Percentiles rank a stretch among this genome's conserved stretches.
These are phyloP conservation scores for Cytospora piceae DNA, from an alignment of 2,329 filamentous ascomycete genomes.

Conservation along the genomic window DNA sequence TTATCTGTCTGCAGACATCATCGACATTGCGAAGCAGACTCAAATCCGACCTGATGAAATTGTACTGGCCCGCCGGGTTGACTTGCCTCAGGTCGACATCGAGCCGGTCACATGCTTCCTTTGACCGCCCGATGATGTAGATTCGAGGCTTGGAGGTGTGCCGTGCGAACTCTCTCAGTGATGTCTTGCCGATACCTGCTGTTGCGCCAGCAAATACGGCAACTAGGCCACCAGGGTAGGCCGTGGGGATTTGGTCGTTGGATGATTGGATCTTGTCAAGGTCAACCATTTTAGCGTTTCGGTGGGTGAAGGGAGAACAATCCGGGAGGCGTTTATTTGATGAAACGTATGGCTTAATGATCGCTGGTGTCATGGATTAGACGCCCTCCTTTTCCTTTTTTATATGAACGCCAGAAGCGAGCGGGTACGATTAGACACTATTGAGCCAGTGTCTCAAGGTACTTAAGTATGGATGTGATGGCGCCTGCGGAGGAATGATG, in stretches of 20 bases:
- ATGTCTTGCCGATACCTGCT: slow-evolving; percentile 56
- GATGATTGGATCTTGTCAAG: slow-evolving; percentile 39
- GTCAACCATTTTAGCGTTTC: slow-evolving; percentile 5
- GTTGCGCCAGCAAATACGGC: slow-evolving; percentile 59
- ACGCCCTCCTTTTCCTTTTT: too few species aligned
- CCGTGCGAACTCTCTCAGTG: slow-evolving; percentile 50
- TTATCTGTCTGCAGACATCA: slow-evolving; percentile 49
- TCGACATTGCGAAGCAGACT: slow-evolving; percentile 57
- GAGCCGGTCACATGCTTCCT: slow-evolving; percentile 43
- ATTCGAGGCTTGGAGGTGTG: slow-evolving; percentile 47
- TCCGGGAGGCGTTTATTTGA: background rate
- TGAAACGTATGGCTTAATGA: background rate
- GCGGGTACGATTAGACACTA: background rate
- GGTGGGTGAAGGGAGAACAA: background rate
- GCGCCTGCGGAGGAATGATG: slow-evolving; percentile 1
- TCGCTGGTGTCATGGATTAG: background rate
- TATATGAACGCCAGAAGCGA: background rate
- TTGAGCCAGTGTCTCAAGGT: too few species aligned
- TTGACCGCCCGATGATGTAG: slow-evolving; percentile 56
- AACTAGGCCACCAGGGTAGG: slow-evolving; percentile 40
- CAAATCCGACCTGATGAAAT: slow-evolving; percentile 55
- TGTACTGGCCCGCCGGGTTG: slow-evolving; percentile 49
- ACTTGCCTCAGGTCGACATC: slow-evolving; percentile 45
- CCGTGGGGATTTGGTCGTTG: slow-evolving; percentile 41
- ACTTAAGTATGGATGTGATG: too few species aligned